Percentiles rank a stretch among this genome's conserved stretches.
These are phyloP conservation scores for Plasmodium ovale DNA, from an alignment of 169 alveolate genomes.

Conservation along the genomic window DNA sequence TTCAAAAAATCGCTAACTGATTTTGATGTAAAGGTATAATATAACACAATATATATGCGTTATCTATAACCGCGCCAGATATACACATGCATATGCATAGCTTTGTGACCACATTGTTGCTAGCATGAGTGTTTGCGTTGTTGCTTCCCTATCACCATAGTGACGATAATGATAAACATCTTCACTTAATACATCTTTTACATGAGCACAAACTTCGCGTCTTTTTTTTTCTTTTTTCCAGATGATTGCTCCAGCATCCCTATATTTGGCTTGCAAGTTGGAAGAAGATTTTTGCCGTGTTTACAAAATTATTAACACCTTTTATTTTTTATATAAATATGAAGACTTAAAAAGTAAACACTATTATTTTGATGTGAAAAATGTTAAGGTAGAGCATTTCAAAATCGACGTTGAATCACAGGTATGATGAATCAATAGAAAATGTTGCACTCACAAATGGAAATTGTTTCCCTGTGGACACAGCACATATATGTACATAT, in stretches of 20 bases:
- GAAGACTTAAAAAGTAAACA: conserved; percentile 68
- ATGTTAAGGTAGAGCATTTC: conserved; percentile 41
- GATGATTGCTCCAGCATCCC: conserved; percentile 89
- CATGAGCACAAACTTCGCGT: background rate
- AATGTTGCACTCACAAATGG: no score
- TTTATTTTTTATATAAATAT: conserved; percentile 82
- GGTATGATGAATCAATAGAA: no score
- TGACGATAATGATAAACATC: no score
- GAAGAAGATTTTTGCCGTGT: conserved; percentile 92
- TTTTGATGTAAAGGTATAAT: conserved; percentile 90
- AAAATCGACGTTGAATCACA: conserved; percentile 57
- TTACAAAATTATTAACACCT: conserved; percentile 86
- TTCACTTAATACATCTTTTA: background rate
- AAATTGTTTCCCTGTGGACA: background rate
- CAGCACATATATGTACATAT: background rate
- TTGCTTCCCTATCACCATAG: no score
- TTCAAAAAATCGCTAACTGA: conserved; percentile 86
- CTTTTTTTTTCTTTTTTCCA: conserved; percentile 33
- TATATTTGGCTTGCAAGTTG: conserved; percentile 90
- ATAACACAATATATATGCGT: no score
- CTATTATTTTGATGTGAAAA: conserved; percentile 68
- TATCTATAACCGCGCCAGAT: no score
- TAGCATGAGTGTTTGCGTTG: no score
- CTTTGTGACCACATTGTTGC: no score
- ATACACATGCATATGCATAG: no score